Conservation (phyloP, 202 grass and related monocot species). For the Zizania palustris region DNA sequence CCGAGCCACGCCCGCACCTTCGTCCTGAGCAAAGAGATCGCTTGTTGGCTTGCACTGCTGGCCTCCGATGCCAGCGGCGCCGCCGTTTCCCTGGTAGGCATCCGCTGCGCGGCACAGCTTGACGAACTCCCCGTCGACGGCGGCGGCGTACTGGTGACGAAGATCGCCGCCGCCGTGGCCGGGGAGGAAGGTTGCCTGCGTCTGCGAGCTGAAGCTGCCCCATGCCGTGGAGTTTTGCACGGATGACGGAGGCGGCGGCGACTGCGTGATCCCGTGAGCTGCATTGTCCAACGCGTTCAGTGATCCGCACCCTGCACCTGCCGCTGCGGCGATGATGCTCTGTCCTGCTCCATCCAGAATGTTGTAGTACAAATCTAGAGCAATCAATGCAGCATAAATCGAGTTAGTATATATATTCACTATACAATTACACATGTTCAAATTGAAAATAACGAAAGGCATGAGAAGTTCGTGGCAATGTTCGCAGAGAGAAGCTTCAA, state of each 20-base stretch:
- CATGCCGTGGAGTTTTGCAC: conserved; percentile 24
- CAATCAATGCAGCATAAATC: conserved; percentile 35
- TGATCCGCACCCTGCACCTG: conserved; percentile 21
- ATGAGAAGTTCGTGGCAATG: neutral
- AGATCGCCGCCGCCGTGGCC: conserved; percentile 10
- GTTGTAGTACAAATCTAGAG: conserved; percentile 68
- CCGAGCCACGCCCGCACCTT: conserved; percentile 7
- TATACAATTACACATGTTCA: neutral
- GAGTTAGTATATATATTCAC: conserved; percentile 18
- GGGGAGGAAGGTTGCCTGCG: conserved; percentile 40
- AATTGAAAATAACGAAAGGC: neutral
- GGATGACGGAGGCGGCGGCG: conserved; percentile 30
- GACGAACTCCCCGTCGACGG: conserved; percentile 52
- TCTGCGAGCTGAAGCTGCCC: conserved; percentile 39
- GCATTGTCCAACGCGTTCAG: conserved; percentile 29
- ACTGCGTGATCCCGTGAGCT: conserved; percentile 24
- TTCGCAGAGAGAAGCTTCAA: neutral
- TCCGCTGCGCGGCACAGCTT: conserved; percentile 35
- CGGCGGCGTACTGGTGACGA: conserved; percentile 45
- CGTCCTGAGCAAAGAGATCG: conserved; percentile 17
- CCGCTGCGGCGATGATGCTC: conserved; percentile 39
- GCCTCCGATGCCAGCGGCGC: neutral
- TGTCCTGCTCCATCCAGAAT: conserved; percentile 62
- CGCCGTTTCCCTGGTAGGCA: conserved; percentile 22
- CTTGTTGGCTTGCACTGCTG: conserved; percentile 34